Base-by-base conservation (phyloP, 352 stramenopile genomes). In the Globisporangium viniferum region DNA sequence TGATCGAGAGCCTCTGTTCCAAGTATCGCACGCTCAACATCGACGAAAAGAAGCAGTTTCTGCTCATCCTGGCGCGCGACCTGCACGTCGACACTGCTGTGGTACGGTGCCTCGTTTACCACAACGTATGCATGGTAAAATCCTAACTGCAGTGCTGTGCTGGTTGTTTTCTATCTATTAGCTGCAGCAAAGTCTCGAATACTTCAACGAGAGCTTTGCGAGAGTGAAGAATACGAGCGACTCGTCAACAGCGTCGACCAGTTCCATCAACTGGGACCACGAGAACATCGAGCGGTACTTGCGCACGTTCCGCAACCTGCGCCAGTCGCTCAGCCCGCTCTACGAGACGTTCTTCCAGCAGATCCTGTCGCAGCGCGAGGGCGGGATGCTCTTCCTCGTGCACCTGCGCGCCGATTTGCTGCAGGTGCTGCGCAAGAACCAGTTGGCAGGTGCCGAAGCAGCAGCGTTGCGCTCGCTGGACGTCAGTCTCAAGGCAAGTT, bases 341-440 rank as follows among this genome's bases (percentile, higher is more conserved):
- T 88, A 92, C 62, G 84, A 93, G 87, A 91, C 82, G 3, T 91
- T 92, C 46, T 94, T 94, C 68, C 82, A 92, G 66, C 83, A 94
- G 61, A 89, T 94, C 44, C 64, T 94, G 48, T 91, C 84, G n/a
- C 85, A 93, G 64, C 76, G 79, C n/a, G 79, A 89, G 61, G 86
- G 77, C 20, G 87, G 87, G 10, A 94, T 94, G 87, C 67, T 94
- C 22, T 94, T 94, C 66, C 78, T 94, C 54, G 79, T 94, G 29
- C 77, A 93, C 18, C 80, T 94, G 73, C 80, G 87, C 36, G 82
- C 87, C 1, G 87, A 94, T 55, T 59, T 94, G 14, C 74, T 91
- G 14, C 71, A 84, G 62, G 74, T 91, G 8, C 49, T 94, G 12
- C 80, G 82, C 24, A 92, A 94, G 59, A 82, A 80, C 56, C 70